Percentiles rank a stretch among this genome's conserved stretches.
Evolutionary conservation across 306 rosid genomes (phyloP).

Genomic region (Dalbergia oliveri): DNA sequence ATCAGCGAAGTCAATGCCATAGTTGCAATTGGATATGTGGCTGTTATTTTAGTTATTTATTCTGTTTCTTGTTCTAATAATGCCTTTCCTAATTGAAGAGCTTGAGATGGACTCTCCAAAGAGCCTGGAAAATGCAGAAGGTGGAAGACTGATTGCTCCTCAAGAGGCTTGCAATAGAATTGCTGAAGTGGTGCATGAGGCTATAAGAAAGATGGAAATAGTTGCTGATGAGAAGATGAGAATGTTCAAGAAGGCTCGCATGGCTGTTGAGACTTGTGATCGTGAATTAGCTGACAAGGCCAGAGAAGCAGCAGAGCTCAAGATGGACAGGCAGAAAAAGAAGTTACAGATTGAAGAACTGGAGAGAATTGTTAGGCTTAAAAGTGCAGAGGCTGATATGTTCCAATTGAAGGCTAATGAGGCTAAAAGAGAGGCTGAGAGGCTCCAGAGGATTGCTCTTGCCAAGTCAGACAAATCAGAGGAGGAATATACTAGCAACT

Average conservation of each 20-base stretch:
- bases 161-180: conserved; percentile 96
- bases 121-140: conserved; percentile 84
- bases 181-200: conserved; percentile 96
- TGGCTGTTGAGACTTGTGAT: conserved; percentile 87
- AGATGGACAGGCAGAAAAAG: conserved; percentile 84
- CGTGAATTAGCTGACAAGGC: conserved; percentile 89
- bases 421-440: conserved; percentile 95
- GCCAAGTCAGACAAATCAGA: conserved; percentile 97
- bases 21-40: conserved; percentile 15
- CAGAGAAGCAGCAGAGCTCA: conserved; percentile 86
- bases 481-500: conserved; percentile 92
- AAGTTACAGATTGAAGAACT: conserved; percentile 88
- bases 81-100: conserved; percentile 65
- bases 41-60: neutral
- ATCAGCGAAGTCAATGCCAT: conserved; percentile 12
- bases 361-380: conserved; percentile 95
- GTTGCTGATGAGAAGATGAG: conserved; percentile 99
- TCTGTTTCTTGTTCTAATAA: conserved; percentile 29
- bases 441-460: conserved; percentile 89
- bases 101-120: conserved; percentile 81
- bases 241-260: conserved; percentile 90
- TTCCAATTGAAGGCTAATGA: conserved; percentile 94
- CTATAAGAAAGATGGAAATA: conserved; percentile 93
- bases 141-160: conserved; percentile 88
- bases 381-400: conserved; percentile 97